Percentiles rank a stretch among this genome's conserved stretches.
Evolutionary conservation across 192 early-diverging fungal species (phyloP).

Genomic region (Podila minutissima): DNA sequence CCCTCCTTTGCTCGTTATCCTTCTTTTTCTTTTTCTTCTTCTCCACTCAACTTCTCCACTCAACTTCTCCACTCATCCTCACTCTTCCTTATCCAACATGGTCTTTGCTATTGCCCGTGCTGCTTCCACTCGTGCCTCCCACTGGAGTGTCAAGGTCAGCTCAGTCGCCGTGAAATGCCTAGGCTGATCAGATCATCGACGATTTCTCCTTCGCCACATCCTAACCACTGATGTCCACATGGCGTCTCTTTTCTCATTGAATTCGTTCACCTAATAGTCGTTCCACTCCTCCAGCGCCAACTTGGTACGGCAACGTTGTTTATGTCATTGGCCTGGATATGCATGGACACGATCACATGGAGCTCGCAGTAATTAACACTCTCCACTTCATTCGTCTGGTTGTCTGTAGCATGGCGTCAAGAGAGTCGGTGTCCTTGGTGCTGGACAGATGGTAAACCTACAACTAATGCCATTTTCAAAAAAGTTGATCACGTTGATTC

Average conservation of each 20-base stretch:
- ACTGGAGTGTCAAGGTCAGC: conserved; percentile 47
- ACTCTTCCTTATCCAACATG: conserved; percentile 14
- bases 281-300: conserved; percentile 39
- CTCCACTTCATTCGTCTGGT: background rate
- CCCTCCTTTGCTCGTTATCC: background rate
- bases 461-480: background rate
- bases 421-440: conserved; percentile 87
- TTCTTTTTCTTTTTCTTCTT: background rate
- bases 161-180: background rate
- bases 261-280: conserved; percentile 15
- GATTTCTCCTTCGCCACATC: background rate
- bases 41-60: background rate
- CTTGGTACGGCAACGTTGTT: conserved; percentile 15
- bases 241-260: background rate
- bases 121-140: conserved; percentile 34
- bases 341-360: background rate
- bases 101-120: conserved; percentile 46
- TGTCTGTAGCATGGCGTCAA: conserved; percentile 43
- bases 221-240: background rate
- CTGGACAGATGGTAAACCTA: conserved; percentile 87
- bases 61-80: conserved; percentile 1
- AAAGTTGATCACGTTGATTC: background rate
- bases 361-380: background rate
- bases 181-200: background rate
- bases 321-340: no score